A percentile compares a stretch with the other conserved stretches of the same genome.
phyloP scores from a whole-genome alignment of 2,329 filamentous ascomycete species.

The Coniochaeta sp. region DNA sequence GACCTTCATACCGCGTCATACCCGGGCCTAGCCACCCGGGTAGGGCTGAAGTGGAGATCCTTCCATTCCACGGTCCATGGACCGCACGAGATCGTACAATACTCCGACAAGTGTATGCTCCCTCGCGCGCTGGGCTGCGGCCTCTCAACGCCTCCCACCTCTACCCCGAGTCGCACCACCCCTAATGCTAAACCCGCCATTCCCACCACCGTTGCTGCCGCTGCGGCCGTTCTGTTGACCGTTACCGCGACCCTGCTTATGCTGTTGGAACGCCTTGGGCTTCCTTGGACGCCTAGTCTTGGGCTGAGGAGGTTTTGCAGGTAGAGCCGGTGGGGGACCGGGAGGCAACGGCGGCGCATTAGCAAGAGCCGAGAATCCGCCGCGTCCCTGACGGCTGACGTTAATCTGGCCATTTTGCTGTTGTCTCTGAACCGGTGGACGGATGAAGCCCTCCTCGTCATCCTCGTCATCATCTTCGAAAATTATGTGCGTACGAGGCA shows the following conservation, averaged over 20 bases:
- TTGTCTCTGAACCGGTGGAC: constrained; percentile 24
- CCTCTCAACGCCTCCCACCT: neutral
- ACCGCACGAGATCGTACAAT: neutral
- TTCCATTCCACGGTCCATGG: neutral
- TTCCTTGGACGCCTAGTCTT: neutral
- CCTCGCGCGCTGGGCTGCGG: neutral
- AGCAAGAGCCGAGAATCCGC: neutral
- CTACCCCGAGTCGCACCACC: neutral
- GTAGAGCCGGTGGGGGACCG: constrained; percentile 9
- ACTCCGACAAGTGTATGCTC: neutral
- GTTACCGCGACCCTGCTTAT: neutral
- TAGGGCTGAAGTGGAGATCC: neutral
- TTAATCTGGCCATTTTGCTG: constrained; percentile 20
- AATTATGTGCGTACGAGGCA: constrained; percentile 28
- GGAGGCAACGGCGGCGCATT: constrained; percentile 13
- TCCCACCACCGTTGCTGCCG: neutral
- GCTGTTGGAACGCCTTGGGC: neutral
- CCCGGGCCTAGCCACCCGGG: neutral
- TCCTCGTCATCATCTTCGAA: constrained; percentile 40
- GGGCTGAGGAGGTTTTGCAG: constrained; percentile 4
- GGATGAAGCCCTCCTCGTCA: constrained; percentile 28
- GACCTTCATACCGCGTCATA: neutral
- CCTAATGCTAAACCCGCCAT: neutral
- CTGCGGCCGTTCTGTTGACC: neutral
- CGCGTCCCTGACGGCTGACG: constrained; percentile 3